phyloP scores from a whole-genome alignment of 2,329 filamentous ascomycete species.

The Aspergillus fructus region DNA sequence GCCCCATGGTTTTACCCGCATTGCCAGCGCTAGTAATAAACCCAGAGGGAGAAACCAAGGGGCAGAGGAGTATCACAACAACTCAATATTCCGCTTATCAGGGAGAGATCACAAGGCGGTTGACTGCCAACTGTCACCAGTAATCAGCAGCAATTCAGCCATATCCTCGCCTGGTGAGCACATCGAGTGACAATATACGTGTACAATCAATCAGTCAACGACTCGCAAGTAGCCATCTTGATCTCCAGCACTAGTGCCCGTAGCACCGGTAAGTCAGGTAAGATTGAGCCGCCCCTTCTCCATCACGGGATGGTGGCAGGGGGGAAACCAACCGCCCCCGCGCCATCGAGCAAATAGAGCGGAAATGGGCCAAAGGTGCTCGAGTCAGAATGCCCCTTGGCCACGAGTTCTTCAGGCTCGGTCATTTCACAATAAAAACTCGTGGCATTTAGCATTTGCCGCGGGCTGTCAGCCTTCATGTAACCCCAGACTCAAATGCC shows the following conservation, averaged over 20 bases:
- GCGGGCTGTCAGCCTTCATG: slow-evolving; percentile 2
- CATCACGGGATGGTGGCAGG: slow-evolving; percentile 1
- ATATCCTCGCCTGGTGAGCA: slow-evolving; percentile 8
- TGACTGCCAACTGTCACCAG: slow-evolving; percentile 21
- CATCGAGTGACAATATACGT: slow-evolving; percentile 10
- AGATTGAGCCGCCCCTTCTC: slow-evolving; percentile 2
- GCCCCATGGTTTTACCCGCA: neutral
- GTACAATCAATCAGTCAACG: neutral
- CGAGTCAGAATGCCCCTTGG: neutral
- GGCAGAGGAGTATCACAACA: slow-evolving; percentile 14
- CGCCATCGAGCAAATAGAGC: slow-evolving; percentile 3
- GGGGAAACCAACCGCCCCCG: neutral
- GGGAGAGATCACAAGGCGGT: slow-evolving; percentile 19
- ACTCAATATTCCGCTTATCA: slow-evolving; percentile 3
- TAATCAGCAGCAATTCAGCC: slow-evolving; percentile 17
- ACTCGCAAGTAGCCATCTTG: neutral
- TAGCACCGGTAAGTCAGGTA: neutral
- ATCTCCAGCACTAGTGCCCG: too few relatives aligned
- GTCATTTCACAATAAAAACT: slow-evolving; percentile 16
- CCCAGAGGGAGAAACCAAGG: neutral
- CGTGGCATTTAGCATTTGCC: slow-evolving; percentile 17
- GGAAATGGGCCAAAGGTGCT: neutral
- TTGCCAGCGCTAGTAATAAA: neutral
- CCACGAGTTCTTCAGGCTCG: slow-evolving; percentile 14
- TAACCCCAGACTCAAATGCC: slow-evolving; percentile 10